These are phyloP conservation scores for Podaxis mareebaensis DNA, from an alignment of 768 basidiomycete genomes.

Conservation along the genomic window DNA sequence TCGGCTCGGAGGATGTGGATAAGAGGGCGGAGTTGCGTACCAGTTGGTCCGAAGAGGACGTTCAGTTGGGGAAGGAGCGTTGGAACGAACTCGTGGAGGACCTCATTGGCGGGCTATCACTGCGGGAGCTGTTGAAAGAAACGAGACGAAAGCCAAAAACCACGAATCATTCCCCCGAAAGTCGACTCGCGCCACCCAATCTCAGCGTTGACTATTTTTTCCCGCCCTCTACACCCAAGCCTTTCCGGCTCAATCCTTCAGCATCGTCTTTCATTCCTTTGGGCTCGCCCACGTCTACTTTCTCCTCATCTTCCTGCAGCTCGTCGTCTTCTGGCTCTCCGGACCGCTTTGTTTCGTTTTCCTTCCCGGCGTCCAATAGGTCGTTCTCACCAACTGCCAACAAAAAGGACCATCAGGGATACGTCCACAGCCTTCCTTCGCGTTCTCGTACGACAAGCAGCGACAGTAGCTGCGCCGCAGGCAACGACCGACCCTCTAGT, in stretches of 20 bases:
- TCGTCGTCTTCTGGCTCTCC: slow-evolving; percentile 9
- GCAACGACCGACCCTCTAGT: slow-evolving; percentile 29
- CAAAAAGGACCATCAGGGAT: slow-evolving; percentile 55
- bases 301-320: slow-evolving; percentile 5
- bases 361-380: slow-evolving; percentile 49
- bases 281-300: slow-evolving; percentile 29
- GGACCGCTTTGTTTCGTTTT: slow-evolving; percentile 36
- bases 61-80: slow-evolving; percentile 33
- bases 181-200: not conserved
- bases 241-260: slow-evolving; percentile 39
- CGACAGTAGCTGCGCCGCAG: slow-evolving; percentile 3
- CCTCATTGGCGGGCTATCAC: slow-evolving; percentile 30
- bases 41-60: slow-evolving; percentile 34
- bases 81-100: slow-evolving; percentile 46
- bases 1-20: slow-evolving; percentile 18
- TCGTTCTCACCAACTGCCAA: slow-evolving; percentile 19
- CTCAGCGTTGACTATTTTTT: slow-evolving; percentile 39
- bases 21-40: slow-evolving; percentile 18
- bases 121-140: slow-evolving; percentile 8
- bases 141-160: not conserved
- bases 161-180: not conserved
- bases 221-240: slow-evolving; percentile 52
- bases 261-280: slow-evolving; percentile 47
- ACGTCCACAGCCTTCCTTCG: slow-evolving; percentile 33
- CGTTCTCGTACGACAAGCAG: slow-evolving; percentile 13